Evolutionary conservation across 306 rosid genomes (phyloP), one percentile per base, ranked within the genome.

Genomic region (Vigna reflexopilosa): DNA sequence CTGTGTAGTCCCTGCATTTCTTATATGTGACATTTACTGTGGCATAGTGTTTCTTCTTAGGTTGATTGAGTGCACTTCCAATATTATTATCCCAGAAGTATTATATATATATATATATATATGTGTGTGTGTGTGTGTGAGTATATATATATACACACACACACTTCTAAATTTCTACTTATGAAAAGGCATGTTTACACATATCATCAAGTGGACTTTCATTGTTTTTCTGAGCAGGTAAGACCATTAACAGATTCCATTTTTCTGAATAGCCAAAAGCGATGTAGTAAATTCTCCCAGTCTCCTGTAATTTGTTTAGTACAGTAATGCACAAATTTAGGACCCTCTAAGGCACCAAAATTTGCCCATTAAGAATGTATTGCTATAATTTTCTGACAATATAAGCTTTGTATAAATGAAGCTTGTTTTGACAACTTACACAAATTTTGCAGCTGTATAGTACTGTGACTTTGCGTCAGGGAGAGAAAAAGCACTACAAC

Each of bases 401-500:
- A 4, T 57, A 54, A 58, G 9, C 20, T 28, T 24, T 59, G 20
- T 81, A 12, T 50, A 3, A 17, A 54, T 49, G 28, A 51, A 26
- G 32, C 26, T 38, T 80, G 69, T 68, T 47, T 73, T 52, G 79
- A 50, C 5, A 56, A 14, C 24, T 3, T n/a, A n/a, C 34, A 54
- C 1, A 1, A 70, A 40, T 67, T 69, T 77, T 79, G 83, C 92
- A 95, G 98, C 79, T 95, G 81, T 95, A 95, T 77, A 95, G 99
- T 91, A 93, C 99, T 0, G 99, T 95, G 78, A 95, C 99, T 4
- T 83, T 95, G 77, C 96, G 98, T 9, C 99, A 91, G 68, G 99
- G 98, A 79, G 99, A 95, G 89, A 93, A 95, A 86, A 95, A 95
- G 83, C 99, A 95, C 84, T 95, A 95, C 86, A 95, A 95, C 83